Percentiles rank a stretch among this genome's conserved stretches.
Conservation (phyloP, 306 rosid genomes). For the Nissolia schottii region DNA sequence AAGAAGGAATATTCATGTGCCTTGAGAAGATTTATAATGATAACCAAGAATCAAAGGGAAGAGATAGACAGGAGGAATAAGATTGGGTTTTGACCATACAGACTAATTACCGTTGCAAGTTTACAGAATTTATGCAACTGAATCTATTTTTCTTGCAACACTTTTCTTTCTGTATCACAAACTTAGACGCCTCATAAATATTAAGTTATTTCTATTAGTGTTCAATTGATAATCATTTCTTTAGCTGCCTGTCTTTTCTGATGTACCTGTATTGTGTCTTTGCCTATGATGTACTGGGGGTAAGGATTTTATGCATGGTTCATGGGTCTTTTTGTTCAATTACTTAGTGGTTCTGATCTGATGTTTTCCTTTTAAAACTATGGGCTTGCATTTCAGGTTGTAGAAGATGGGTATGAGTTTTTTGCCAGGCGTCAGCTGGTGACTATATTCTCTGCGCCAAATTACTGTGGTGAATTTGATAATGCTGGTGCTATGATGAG, state of each 20-base stretch:
- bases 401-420: constrained; percentile 47
- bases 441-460: constrained; percentile 45
- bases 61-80: not conserved
- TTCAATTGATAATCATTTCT: not conserved
- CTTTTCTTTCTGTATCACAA: constrained; percentile 15
- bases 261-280: not conserved
- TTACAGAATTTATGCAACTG: not conserved
- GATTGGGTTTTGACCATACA: not conserved
- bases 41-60: not conserved
- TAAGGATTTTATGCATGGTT: not conserved
- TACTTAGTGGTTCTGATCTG: not conserved
- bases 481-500: constrained; percentile 52
- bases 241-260: not conserved
- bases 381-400: constrained; percentile 27
- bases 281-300: constrained; percentile 1
- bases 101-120: not conserved
- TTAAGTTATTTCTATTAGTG: not conserved
- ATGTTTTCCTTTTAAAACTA: constrained; percentile 1
- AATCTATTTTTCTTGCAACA: not conserved
- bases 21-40: not conserved
- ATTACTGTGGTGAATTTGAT: constrained; percentile 46
- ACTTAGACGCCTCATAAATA: not conserved
- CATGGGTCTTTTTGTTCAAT: not conserved
- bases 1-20: not conserved
- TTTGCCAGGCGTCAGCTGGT: constrained; percentile 45